phyloP scores from a whole-genome alignment of 306 rosid genomes.

The apple (Malus domestica) region ASM211411v1 NC_041793.1:40048501-40049000 shows the following conservation, averaged over 20 bases:
- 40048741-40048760: slow-evolving; percentile 14
- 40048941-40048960: slow-evolving; percentile 16
- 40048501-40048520: slow-evolving; percentile 19
- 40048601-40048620: slow-evolving; percentile 18
- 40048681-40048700: slow-evolving; percentile 17
- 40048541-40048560: slow-evolving; percentile 25
- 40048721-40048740: slow-evolving; percentile 5
- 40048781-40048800: slow-evolving; percentile 20
- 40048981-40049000: slow-evolving; percentile 5
- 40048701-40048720: not conserved
- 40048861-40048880: slow-evolving; percentile 22
- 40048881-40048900: slow-evolving; percentile 14
- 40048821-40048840: slow-evolving; percentile 17
- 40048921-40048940: slow-evolving; percentile 5
- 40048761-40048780: slow-evolving; percentile 19
- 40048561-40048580: slow-evolving; percentile 15
- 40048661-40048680: slow-evolving; percentile 13
- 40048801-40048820: slow-evolving; percentile 15
- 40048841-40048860: slow-evolving; percentile 18
- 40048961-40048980: slow-evolving; percentile 12
- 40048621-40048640: slow-evolving; percentile 16
- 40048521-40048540: slow-evolving; percentile 19
- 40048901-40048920: not conserved
- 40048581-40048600: slow-evolving; percentile 23
- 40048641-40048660: slow-evolving; percentile 12